phyloP scores from a whole-genome alignment of 805 yeast species.

The Candida chilensis region DNA sequence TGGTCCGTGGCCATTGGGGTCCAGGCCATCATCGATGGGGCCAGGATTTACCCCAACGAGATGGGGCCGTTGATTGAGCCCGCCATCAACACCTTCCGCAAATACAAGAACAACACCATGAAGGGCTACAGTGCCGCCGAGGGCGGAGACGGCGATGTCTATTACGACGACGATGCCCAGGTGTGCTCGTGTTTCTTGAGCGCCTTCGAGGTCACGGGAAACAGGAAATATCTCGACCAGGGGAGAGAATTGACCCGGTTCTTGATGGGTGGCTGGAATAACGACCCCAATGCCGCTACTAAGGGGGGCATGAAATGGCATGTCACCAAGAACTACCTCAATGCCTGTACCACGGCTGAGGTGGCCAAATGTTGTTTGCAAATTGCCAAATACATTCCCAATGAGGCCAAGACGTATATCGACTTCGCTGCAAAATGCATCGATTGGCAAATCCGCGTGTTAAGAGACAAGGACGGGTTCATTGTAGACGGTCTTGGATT shows the following conservation, averaged over 20 bases:
- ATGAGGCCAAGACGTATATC: slow-evolving; percentile 34
- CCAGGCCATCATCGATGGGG: slow-evolving; percentile 63
- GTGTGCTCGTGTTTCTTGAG: slow-evolving; percentile 55
- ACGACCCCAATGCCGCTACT: slow-evolving; percentile 25
- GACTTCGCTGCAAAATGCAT: slow-evolving; percentile 52
- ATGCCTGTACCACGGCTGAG: slow-evolving; percentile 63
- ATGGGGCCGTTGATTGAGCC: slow-evolving; percentile 44
- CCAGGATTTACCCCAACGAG: slow-evolving; percentile 41
- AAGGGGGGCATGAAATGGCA: slow-evolving; percentile 69
- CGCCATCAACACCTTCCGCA: slow-evolving; percentile 37
- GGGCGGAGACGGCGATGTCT: slow-evolving; percentile 53
- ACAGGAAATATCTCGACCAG: slow-evolving; percentile 39
- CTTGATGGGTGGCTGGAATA: slow-evolving; percentile 57
- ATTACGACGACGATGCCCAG: slow-evolving; percentile 73
- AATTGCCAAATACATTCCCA: slow-evolving; percentile 42
- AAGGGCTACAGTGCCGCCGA: slow-evolving; percentile 62
- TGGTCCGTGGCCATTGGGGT: slow-evolving; percentile 63
- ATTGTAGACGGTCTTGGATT: slow-evolving; percentile 54
- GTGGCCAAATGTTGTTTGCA: slow-evolving; percentile 54
- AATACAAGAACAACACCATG: slow-evolving; percentile 38
- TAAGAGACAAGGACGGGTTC: slow-evolving; percentile 49
- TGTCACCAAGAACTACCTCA: slow-evolving; percentile 45
- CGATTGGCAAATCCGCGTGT: slow-evolving; percentile 43
- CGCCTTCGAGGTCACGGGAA: slow-evolving; percentile 61
- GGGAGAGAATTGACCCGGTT: slow-evolving; percentile 53